These are phyloP conservation scores for Tripterygium wilfordii DNA, from an alignment of 177 flowering plant genomes.

Conservation along the genomic window DNA sequence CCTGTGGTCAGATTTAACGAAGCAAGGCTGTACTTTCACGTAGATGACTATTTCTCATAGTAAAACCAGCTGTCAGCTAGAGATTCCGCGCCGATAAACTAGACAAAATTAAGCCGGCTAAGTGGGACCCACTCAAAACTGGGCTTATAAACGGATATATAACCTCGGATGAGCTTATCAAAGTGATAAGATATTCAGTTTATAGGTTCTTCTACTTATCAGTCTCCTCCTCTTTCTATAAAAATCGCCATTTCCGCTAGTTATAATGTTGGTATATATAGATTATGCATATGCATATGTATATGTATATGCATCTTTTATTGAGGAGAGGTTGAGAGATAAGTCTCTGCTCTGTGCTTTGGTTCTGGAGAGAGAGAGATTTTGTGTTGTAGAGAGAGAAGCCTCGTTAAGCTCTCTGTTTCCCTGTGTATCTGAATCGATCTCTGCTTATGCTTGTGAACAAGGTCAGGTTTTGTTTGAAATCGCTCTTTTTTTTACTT, in stretches of 20 bases:
- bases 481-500: conserved; percentile 12
- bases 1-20: too few relatives aligned
- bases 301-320: not conserved
- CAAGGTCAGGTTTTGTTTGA: conserved; percentile 14
- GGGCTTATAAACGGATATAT: conserved; percentile 20
- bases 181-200: not conserved
- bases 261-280: conserved; percentile 16
- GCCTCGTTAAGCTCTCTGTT: conserved; percentile 3
- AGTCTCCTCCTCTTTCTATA: conserved; percentile 23
- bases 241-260: conserved; percentile 33
- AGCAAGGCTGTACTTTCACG: not conserved
- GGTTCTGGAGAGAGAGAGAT: conserved; percentile 15
- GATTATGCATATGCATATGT: not conserved
- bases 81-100: conserved; percentile 54
- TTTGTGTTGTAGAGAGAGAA: conserved; percentile 19
- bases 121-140: conserved; percentile 15
- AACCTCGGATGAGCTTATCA: too few relatives aligned
- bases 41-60: not conserved
- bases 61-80: conserved; percentile 29
- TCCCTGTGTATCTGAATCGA: conserved; percentile 6
- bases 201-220: conserved; percentile 19
- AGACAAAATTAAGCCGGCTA: conserved; percentile 51
- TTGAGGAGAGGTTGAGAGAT: conserved; percentile 18
- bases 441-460: not conserved
- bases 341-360: conserved; percentile 3